A percentile compares a stretch with the other conserved stretches of the same genome.
These are phyloP conservation scores for slime mould (Dictyostelium discoideum) DNA, from an alignment of 78 protist genomes.

Conservation along the genomic window dicty_2.7 NC_007089.4:5930001-5930500, in stretches of 20 bases:
- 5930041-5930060: not conserved
- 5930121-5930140: constrained; percentile 23
- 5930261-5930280: not conserved
- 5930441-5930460: not conserved
- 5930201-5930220: not conserved
- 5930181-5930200: not conserved
- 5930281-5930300: not conserved
- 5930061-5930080: not conserved
- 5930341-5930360: not conserved
- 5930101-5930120: constrained; percentile 9
- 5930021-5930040: not conserved
- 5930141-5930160: not conserved
- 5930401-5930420: not conserved
- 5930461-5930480: not conserved
- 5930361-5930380: not conserved
- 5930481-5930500: not conserved
- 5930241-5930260: not conserved
- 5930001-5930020: not conserved
- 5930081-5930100: constrained; percentile 5
- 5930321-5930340: not conserved
- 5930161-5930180: not conserved
- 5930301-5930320: not conserved
- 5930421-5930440: not conserved
- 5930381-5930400: not conserved
- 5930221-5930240: not conserved